A percentile compares a stretch with the other conserved stretches of the same genome.
phyloP scores from a whole-genome alignment of 306 rosid genomes.

The Vicia sativa region DNA sequence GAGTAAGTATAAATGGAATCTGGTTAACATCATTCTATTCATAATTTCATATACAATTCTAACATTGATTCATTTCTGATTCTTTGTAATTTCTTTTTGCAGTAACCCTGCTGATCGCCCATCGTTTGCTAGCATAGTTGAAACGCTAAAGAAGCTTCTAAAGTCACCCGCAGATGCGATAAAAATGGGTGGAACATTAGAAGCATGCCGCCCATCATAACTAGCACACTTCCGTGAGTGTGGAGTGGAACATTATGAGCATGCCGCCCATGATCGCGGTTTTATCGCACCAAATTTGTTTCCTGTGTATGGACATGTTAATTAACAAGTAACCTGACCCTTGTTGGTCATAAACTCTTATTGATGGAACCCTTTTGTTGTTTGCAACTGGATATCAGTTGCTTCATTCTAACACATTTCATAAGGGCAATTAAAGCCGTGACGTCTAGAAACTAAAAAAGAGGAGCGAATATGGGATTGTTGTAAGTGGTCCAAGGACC shows the following conservation, averaged over 20 bases:
- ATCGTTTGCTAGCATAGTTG: conserved; percentile 68
- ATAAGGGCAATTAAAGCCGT: conserved; percentile 36
- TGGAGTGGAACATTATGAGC: too few species aligned
- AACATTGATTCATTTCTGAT: conserved; percentile 28
- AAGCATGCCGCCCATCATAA: conserved; percentile 8
- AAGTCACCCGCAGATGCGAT: conserved; percentile 69
- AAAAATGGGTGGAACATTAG: conserved; percentile 49
- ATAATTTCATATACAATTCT: not conserved
- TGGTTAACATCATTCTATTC: not conserved
- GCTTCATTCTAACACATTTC: conserved; percentile 43
- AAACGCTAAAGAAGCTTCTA: conserved; percentile 81
- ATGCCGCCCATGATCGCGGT: conserved; percentile 12
- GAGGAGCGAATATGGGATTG: conserved; percentile 1
- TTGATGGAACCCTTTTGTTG: conserved; percentile 43
- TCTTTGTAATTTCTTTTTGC: conserved; percentile 22
- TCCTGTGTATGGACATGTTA: conserved; percentile 29
- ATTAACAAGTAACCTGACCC: conserved; percentile 36
- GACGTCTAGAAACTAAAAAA: conserved; percentile 23
- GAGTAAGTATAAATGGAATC: conserved; percentile 60
- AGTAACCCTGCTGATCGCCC: conserved; percentile 86
- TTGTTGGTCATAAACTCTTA: conserved; percentile 31
- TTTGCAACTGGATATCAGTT: conserved; percentile 44
- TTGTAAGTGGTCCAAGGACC: conserved; percentile 18
- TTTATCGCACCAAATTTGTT: conserved; percentile 1
- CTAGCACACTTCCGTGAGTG: not conserved